A percentile compares a stretch with the other conserved stretches of the same genome.
Conservation (phyloP, 1,284 basidiomycete species). For the Wolfiporia cocos region DNA sequence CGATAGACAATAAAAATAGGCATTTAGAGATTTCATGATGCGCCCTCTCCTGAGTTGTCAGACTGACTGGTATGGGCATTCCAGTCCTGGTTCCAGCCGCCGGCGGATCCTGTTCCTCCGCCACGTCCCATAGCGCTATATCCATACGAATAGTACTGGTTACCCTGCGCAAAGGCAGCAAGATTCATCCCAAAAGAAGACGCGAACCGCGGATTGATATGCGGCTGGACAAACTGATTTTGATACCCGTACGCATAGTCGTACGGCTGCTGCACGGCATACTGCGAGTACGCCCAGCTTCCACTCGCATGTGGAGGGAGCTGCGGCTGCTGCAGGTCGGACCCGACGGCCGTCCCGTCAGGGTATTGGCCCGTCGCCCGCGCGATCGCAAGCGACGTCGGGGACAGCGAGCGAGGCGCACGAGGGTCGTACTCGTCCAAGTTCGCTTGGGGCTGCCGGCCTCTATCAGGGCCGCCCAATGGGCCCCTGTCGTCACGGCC, state of each 20-base stretch:
- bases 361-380: constrained; percentile 37
- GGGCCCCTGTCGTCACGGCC: constrained; percentile 20
- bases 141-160: constrained; percentile 11
- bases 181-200: constrained; percentile 45
- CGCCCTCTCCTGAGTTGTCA: not conserved
- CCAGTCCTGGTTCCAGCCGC: constrained; percentile 9
- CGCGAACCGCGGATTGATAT: constrained; percentile 73
- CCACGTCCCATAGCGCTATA: constrained; percentile 9
- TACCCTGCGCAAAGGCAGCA: constrained; percentile 11
- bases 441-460: constrained; percentile 6
- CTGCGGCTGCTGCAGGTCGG: constrained; percentile 10
- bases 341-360: constrained; percentile 17
- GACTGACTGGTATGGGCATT: not conserved
- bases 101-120: constrained; percentile 5
- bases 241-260: constrained; percentile 22
- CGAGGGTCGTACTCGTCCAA: constrained; percentile 27
- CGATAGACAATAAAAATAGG: too few species aligned
- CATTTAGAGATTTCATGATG: not conserved
- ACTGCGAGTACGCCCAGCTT: constrained; percentile 18
- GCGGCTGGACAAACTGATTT: constrained; percentile 59
- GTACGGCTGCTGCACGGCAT: constrained; percentile 15
- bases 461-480: constrained; percentile 8
- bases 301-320: too few species aligned
- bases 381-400: constrained; percentile 42
- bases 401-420: constrained; percentile 31